Evolutionary conservation across 306 rosid genomes (phyloP).

Genomic region (Quercus variabilis): DNA sequence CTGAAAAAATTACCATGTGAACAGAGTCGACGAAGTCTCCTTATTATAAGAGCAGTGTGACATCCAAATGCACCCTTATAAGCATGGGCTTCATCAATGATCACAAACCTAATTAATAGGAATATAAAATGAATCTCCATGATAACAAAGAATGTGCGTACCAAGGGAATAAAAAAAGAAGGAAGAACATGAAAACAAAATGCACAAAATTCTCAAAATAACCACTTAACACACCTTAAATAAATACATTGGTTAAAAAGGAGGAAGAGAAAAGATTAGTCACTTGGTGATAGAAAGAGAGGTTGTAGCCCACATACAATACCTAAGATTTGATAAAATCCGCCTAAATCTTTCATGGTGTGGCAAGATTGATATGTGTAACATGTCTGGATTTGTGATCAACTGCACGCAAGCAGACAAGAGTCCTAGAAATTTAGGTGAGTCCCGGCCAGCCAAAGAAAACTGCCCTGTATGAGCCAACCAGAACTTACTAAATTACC

Average conservation of each 20-base stretch:
- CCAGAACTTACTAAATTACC: slow-evolving; percentile 45
- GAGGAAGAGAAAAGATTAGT: neutral
- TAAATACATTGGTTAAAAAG: neutral
- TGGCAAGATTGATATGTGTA: slow-evolving; percentile 88
- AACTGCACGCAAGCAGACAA: slow-evolving; percentile 49
- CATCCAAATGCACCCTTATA: slow-evolving; percentile 98
- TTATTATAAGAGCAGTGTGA: slow-evolving; percentile 76
- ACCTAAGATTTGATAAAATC: slow-evolving; percentile 85
- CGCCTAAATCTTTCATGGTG: slow-evolving; percentile 66
- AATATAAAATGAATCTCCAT: slow-evolving; percentile 13
- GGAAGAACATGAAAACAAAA: neutral
- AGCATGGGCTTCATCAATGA: slow-evolving; percentile 85
- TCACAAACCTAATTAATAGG: slow-evolving; percentile 61
- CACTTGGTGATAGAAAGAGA: slow-evolving; percentile 2
- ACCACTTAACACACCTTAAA: slow-evolving; percentile 4
- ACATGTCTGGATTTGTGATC: slow-evolving; percentile 98
- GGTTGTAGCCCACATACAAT: slow-evolving; percentile 18
- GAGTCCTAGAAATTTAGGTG: slow-evolving; percentile 15
- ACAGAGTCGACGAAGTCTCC: slow-evolving; percentile 86
- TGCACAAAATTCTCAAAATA: slow-evolving; percentile 18
- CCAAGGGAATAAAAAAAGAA: slow-evolving; percentile 6
- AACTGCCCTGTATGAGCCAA: slow-evolving; percentile 1
- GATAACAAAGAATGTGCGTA: neutral
- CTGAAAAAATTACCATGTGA: slow-evolving; percentile 51
- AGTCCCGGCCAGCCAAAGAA: slow-evolving; percentile 22